A percentile compares a stretch with the other conserved stretches of the same genome.
These are phyloP conservation scores for Brassica juncea DNA, from an alignment of 345 rosid species.

Conservation along the genomic window DNA sequence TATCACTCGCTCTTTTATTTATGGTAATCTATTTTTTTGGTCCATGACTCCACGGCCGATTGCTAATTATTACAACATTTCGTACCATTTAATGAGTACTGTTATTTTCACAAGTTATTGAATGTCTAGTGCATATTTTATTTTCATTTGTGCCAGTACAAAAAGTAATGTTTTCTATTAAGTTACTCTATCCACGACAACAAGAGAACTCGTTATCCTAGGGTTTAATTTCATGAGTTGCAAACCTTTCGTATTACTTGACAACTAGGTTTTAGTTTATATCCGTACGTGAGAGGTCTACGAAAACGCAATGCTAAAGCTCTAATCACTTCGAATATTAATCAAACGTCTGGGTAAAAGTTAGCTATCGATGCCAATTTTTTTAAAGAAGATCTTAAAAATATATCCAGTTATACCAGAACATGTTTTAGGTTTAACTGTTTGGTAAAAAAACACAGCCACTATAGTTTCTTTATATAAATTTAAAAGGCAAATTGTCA, in stretches of 20 bases:
- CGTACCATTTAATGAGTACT: slow-evolving; percentile 1
- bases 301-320: background rate
- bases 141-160: background rate
- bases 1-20: background rate
- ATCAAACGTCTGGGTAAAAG: background rate
- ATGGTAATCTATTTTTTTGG: background rate
- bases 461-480: background rate
- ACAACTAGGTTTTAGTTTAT: background rate
- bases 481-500: background rate
- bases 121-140: background rate
- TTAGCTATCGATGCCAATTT: background rate
- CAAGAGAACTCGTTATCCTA: background rate
- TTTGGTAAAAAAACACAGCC: background rate
- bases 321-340: background rate
- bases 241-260: background rate
- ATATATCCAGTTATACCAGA: background rate
- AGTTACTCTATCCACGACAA: background rate
- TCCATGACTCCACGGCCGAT: slow-evolving; percentile 2
- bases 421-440: background rate
- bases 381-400: background rate
- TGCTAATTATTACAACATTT: background rate
- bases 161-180: background rate
- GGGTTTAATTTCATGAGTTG: background rate
- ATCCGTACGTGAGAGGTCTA: background rate
- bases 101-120: background rate